Base-by-base conservation (phyloP, 805 yeast species). In the Saccharomyces eubayanus region DNA sequence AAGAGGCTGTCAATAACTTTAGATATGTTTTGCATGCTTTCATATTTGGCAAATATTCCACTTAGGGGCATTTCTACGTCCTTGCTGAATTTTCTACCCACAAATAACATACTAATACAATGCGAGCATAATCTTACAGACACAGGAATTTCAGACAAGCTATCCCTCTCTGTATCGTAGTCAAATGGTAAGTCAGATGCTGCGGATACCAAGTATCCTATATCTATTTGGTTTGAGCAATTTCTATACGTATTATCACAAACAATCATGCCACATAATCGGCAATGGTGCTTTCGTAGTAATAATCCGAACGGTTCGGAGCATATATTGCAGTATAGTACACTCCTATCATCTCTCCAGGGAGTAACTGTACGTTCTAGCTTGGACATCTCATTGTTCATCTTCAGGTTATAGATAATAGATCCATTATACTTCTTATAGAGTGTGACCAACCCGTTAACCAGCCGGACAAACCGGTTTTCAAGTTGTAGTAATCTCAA, bases 231-330 rank as follows among this genome's bases (percentile, higher is more conserved):
- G 64, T 83, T 80, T 0, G 97, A 89, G 66, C 99, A 92, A 12
- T 73, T 83, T 8, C 74, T 77, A 49, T 55, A 71, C 51, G 67
- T 60, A 59, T 83, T 84, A 28, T 85, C 95, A 71, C 97, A 92
- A 0, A 89, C 88, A 1, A 87, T 80, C 28, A 69, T 64, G 0
- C 98, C 98, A 72, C 99, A 92, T 28, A 90, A 68, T 40, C 98
- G 73, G 68, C 99, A 94, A 67, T 92, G 99, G 66, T 94, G 98
- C 59, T 85, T 88, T 50, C 97, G 72, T 27, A 79, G 60, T 0
- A 81, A 65, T 47, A 86, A 70, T 10, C 77, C 74, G 66, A 89
- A 94, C 30, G 64, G 62, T 11, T 75, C 72, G 12, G 72, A 67
- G 62, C 99, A 92, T 6, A 87, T 72, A 6, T 77, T 74, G 65